Percentiles rank a stretch among this genome's conserved stretches.
These are phyloP conservation scores for Chrysosphaeria jannelii DNA, from an alignment of 2,329 filamentous ascomycete genomes.

Conservation along the genomic window DNA sequence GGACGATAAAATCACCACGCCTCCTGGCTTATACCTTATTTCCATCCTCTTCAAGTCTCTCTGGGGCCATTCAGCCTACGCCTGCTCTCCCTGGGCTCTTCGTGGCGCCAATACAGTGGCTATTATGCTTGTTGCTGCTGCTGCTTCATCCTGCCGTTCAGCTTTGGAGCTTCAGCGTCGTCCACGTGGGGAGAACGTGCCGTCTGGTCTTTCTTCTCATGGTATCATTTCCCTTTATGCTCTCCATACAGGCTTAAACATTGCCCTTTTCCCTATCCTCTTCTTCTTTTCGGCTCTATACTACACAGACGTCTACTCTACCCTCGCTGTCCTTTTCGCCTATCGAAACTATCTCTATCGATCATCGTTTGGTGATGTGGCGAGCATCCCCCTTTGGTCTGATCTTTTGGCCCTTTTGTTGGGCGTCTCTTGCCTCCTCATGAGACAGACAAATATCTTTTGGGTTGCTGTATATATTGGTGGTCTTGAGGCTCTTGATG, in stretches of 20 bases:
- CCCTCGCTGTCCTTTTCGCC: constrained; percentile 38
- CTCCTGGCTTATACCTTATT: constrained; percentile 35
- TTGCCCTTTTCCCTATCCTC: constrained; percentile 59
- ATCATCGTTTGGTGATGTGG: not conserved
- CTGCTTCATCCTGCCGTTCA: constrained; percentile 20
- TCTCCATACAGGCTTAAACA: constrained; percentile 40
- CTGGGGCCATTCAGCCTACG: constrained; percentile 3
- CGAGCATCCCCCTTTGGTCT: constrained; percentile 9
- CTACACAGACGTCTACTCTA: constrained; percentile 77
- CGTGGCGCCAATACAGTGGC: constrained; percentile 18
- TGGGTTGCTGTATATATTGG: constrained; percentile 66
- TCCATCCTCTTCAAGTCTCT: constrained; percentile 2
- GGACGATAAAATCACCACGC: constrained; percentile 95
- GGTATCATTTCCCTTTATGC: constrained; percentile 15
- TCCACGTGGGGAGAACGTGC: constrained; percentile 7
- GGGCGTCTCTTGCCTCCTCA: constrained; percentile 37
- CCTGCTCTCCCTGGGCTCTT: constrained; percentile 10
- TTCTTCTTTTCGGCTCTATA: constrained; percentile 94
- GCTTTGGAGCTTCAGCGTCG: constrained; percentile 13
- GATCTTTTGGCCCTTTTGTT: constrained; percentile 18
- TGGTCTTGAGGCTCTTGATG: constrained; percentile 22
- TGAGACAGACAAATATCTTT: constrained; percentile 90
- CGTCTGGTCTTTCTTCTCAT: constrained; percentile 11
- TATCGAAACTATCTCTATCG: constrained; percentile 27
- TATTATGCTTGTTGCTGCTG: constrained; percentile 12